Conservation (phyloP, 768 basidiomycete genomes). For the Daedalea quercina region DNA sequence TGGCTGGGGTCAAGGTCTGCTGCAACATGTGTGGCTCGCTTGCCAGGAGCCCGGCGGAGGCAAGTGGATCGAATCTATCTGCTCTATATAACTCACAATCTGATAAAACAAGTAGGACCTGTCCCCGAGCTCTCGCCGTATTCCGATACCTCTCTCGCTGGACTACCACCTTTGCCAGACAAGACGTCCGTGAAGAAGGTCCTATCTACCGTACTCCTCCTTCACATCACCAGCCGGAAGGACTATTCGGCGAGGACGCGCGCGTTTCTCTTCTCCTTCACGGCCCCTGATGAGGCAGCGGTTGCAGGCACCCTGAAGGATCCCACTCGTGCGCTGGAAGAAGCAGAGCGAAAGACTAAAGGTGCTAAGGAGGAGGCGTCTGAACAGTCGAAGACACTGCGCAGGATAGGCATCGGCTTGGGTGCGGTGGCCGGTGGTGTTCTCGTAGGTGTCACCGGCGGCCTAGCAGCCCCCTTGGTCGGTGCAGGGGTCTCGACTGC, state of each 20-base stretch:
- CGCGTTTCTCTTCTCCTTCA: conserved; percentile 35
- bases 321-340: conserved; percentile 37
- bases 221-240: conserved; percentile 41
- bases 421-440: conserved; percentile 51
- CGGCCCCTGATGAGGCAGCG: conserved; percentile 35
- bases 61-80: conserved; percentile 10
- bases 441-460: conserved; percentile 51
- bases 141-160: conserved; percentile 39
- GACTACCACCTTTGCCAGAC: conserved; percentile 33
- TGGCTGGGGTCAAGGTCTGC: conserved; percentile 37
- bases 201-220: conserved; percentile 44
- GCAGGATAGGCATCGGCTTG: conserved; percentile 42
- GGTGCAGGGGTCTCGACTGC: conserved; percentile 45
- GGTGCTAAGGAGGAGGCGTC: conserved; percentile 36
- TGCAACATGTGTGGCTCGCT: conserved; percentile 37
- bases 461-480: conserved; percentile 50
- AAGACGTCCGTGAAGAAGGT: conserved; percentile 33
- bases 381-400: conserved; percentile 30
- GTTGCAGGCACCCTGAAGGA: conserved; percentile 42
- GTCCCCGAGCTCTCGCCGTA: conserved; percentile 37
- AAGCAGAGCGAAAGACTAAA: conserved; percentile 37
- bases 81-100: background rate
- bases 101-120: conserved; percentile 21
- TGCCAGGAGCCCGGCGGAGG: conserved; percentile 37
- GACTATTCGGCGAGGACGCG: conserved; percentile 46